phyloP scores from a whole-genome alignment of 768 basidiomycete genomes.

The Guyanaporus albipodus region DNA sequence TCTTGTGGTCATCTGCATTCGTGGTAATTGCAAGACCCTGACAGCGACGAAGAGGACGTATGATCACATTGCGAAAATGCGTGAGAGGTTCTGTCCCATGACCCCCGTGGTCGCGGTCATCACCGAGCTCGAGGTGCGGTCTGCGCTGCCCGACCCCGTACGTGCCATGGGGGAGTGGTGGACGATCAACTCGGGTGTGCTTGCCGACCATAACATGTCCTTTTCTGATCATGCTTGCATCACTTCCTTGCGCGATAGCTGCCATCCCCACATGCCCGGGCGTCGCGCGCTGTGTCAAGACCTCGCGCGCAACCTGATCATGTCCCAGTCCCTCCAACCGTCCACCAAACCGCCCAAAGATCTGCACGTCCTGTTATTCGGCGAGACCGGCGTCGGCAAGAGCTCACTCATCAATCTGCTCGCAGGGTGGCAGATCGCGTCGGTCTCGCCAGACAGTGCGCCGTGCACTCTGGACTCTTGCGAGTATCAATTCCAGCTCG shows the following conservation, averaged over 20 bases:
- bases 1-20: constrained; percentile 27
- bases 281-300: constrained; percentile 18
- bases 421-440: constrained; percentile 24
- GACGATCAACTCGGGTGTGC: constrained; percentile 25
- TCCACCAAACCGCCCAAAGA: constrained; percentile 17
- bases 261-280: constrained; percentile 18
- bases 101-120: constrained; percentile 28
- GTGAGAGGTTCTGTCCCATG: constrained; percentile 10
- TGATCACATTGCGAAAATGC: constrained; percentile 14
- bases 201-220: constrained; percentile 28
- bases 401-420: constrained; percentile 29
- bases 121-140: constrained; percentile 29
- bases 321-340: constrained; percentile 12
- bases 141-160: constrained; percentile 5
- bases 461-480: constrained; percentile 34
- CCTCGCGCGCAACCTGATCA: constrained; percentile 19
- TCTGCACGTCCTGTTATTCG: constrained; percentile 38
- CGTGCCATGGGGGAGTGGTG: constrained; percentile 39
- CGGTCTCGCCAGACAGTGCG: constrained; percentile 18
- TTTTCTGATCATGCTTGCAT: constrained; percentile 38
- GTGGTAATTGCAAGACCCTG: constrained; percentile 16
- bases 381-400: constrained; percentile 31
- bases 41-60: constrained; percentile 18
- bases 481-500: constrained; percentile 28
- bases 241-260: constrained; percentile 28